These are phyloP conservation scores for Aspergillus tanneri DNA, from an alignment of 2,329 filamentous ascomycete species.

Conservation along the genomic window DNA sequence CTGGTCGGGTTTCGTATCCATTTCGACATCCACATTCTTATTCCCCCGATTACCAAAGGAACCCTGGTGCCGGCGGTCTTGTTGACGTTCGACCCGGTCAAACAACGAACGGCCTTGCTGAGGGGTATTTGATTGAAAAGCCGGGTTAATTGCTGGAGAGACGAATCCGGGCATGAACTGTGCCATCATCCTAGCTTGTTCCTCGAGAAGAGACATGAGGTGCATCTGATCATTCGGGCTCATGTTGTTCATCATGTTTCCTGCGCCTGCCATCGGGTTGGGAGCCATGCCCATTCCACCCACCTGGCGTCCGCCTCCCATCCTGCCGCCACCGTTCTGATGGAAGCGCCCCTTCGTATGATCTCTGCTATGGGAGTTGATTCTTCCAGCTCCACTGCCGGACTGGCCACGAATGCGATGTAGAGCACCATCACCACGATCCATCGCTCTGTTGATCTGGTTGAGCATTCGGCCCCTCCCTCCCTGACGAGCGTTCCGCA, in stretches of 20 bases:
- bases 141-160: slow-evolving; percentile 54
- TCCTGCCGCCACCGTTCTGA: slow-evolving; percentile 41
- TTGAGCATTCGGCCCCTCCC: slow-evolving; percentile 79
- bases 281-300: slow-evolving; percentile 43
- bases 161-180: slow-evolving; percentile 62
- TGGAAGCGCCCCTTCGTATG: slow-evolving; percentile 67
- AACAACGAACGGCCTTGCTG: slow-evolving; percentile 64
- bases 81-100: slow-evolving; percentile 62
- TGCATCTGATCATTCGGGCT: slow-evolving; percentile 70
- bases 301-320: slow-evolving; percentile 49
- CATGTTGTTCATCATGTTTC: slow-evolving; percentile 54
- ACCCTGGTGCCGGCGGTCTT: slow-evolving; percentile 53
- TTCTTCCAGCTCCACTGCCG: slow-evolving; percentile 73
- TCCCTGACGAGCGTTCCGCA: slow-evolving; percentile 71
- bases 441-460: slow-evolving; percentile 79
- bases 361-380: slow-evolving; percentile 73
- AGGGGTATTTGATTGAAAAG: slow-evolving; percentile 50
- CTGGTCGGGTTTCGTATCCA: slow-evolving; percentile 41
- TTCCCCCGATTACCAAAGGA: slow-evolving; percentile 52
- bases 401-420: slow-evolving; percentile 71
- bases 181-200: slow-evolving; percentile 83
- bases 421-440: slow-evolving; percentile 73
- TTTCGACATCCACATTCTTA: slow-evolving; percentile 32
- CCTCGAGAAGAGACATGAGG: slow-evolving; percentile 74
- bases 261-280: slow-evolving; percentile 39